Base-by-base conservation (phyloP, 2,329 filamentous ascomycete genomes). In the Aureobasidium sp. region DNA sequence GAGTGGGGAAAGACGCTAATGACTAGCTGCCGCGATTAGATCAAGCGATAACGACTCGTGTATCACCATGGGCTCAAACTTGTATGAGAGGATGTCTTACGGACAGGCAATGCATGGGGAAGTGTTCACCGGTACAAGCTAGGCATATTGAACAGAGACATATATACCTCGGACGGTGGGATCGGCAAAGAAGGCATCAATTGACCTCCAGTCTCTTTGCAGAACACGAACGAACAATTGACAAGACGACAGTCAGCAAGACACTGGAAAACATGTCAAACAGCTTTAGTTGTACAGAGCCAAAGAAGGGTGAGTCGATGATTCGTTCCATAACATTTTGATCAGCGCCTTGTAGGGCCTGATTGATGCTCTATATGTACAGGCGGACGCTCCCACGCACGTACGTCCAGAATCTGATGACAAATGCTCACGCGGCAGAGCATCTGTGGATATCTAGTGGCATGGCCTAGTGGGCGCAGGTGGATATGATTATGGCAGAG, bases 281-380 rank as follows among this genome's bases (percentile, higher is more conserved):
- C 48, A 34, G 27, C 48, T 51, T 36, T 20, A 13, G 32, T 51
- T 26, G 10, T 8, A 3, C 4, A 34, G n/a, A 13, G 17, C 9
- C 20, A 26, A 27, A 36, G 32, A 27, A 27, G 37, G 5, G 34
- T 13, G 34, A 36, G 3, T 36, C 26, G 50, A 27, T 52, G 20
- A 9, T 39, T 51, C n/a, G 24, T 52, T n/a, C 20, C 50, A 27
- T 52, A 36, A 52, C 34, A 52, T 39, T 55, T 55, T 55, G 37
- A 43, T 29, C 36, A 15, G 37, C 26, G 37, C 36, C 51, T 43
- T 41, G 4, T 52, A 6, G 15, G 51, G 51, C 24, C 51, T 43
- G 51, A n/a, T 37, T 20, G 51, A 43, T 55, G 51, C 36, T 55
- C 51, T 55, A 55, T 55, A 55, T 55, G 37, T 55, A 55, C 51